Conservation (phyloP, 1,284 basidiomycete genomes). For the Cutaneotrichosporon spelunceum region DNA sequence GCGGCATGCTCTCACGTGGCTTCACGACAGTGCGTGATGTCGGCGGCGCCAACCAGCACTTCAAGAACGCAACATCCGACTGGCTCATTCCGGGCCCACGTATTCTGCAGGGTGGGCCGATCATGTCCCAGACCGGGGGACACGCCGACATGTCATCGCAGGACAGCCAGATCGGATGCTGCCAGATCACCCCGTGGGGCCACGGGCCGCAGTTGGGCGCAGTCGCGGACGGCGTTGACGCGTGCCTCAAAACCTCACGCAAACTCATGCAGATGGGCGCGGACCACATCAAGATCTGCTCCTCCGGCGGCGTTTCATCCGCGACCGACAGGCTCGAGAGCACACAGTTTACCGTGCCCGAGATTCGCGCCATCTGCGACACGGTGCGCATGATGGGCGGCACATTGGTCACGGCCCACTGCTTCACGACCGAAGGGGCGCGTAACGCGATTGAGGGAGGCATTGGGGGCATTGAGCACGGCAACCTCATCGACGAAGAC, state of each 20-base stretch:
- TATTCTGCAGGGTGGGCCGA: slow-evolving; percentile 55
- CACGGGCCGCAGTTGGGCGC: slow-evolving; percentile 8
- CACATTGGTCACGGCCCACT: slow-evolving; percentile 37
- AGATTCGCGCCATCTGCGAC: slow-evolving; percentile 55
- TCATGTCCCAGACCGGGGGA: slow-evolving; percentile 56
- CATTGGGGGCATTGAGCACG: slow-evolving; percentile 56
- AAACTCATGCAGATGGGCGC: slow-evolving; percentile 56
- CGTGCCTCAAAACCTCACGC: slow-evolving; percentile 53
- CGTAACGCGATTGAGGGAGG: slow-evolving; percentile 40
- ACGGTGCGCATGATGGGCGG: slow-evolving; percentile 53
- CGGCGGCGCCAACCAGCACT: slow-evolving; percentile 55
- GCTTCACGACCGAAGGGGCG: slow-evolving; percentile 38
- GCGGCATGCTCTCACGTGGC: slow-evolving; percentile 54
- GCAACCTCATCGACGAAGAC: slow-evolving; percentile 45
- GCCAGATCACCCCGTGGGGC: slow-evolving; percentile 24
- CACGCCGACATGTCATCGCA: slow-evolving; percentile 46
- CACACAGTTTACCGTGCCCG: slow-evolving; percentile 55
- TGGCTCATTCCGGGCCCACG: slow-evolving; percentile 54
- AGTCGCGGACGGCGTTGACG: slow-evolving; percentile 43
- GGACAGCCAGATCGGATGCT: slow-evolving; percentile 47
- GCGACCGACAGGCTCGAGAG: slow-evolving; percentile 56
- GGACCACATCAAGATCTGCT: slow-evolving; percentile 53
- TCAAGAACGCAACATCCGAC: slow-evolving; percentile 54
- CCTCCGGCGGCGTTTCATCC: slow-evolving; percentile 55
- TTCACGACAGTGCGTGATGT: slow-evolving; percentile 58